phyloP scores from a whole-genome alignment of 208 protist genomes.

The Trypanosoma melophagium region DNA sequence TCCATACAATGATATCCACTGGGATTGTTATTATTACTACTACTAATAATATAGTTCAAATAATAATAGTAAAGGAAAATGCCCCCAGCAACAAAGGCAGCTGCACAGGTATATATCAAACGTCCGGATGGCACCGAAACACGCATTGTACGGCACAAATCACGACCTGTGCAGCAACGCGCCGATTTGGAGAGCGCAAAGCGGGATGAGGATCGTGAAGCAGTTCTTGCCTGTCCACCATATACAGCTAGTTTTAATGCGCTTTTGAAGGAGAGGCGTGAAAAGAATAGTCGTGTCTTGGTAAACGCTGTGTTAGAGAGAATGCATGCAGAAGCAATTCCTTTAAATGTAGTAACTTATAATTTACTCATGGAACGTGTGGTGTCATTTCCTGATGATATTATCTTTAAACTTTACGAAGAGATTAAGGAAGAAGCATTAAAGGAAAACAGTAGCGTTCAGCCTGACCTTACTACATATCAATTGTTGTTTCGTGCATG shows the following conservation, averaged over 20 bases:
- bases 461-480: conserved; percentile 80
- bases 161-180: neutral
- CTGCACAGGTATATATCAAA: conserved; percentile 62
- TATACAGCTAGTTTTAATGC: conserved; percentile 90
- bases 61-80: conserved; percentile 12
- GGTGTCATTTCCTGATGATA: conserved; percentile 65
- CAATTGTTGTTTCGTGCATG: conserved; percentile 85
- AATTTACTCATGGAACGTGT: conserved; percentile 89
- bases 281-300: conserved; percentile 59
- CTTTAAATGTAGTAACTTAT: conserved; percentile 87
- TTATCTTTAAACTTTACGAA: conserved; percentile 84
- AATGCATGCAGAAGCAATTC: conserved; percentile 86
- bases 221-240: conserved; percentile 70
- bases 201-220: conserved; percentile 63
- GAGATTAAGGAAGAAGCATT: conserved; percentile 77
- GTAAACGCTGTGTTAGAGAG: conserved; percentile 70
- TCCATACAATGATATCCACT: too few species aligned
- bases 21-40: too few species aligned
- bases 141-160: conserved; percentile 49
- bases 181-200: conserved; percentile 1
- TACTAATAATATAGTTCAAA: neutral
- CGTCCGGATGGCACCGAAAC: conserved; percentile 63
- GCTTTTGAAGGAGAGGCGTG: conserved; percentile 47
- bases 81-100: conserved; percentile 36
- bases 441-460: conserved; percentile 52